Conservation (phyloP, 495 filamentous ascomycete species). For the Neurospora tetrasperma region DNA sequence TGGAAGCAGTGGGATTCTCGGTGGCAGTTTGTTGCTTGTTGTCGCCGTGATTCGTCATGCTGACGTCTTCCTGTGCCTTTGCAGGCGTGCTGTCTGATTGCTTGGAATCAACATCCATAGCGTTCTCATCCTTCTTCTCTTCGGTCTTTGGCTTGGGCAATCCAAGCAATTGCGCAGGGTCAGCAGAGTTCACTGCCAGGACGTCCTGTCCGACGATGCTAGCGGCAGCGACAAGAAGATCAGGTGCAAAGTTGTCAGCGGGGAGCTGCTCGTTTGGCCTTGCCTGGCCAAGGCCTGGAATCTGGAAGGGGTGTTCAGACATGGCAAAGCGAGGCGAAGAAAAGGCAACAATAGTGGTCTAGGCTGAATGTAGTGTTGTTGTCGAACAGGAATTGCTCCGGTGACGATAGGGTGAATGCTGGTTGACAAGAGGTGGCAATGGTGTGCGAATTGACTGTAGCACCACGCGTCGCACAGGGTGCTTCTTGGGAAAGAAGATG, state of each 20-base stretch:
- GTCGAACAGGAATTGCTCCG: not conserved
- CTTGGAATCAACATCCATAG: not conserved
- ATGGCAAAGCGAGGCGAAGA: constrained; percentile 17
- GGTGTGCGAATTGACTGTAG: not conserved
- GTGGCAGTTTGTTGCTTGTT: constrained; percentile 1
- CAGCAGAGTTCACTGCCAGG: not conserved
- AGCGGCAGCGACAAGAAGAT: constrained; percentile 12
- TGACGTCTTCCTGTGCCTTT: not conserved
- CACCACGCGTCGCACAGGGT: not conserved
- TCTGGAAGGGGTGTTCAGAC: constrained; percentile 30
- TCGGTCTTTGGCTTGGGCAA: not conserved
- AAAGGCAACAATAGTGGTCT: constrained; percentile 1
- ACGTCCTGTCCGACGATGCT: constrained; percentile 1
- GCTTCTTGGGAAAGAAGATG: not conserved
- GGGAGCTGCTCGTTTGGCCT: constrained; percentile 19
- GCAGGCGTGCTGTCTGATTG: not conserved
- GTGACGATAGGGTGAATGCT: not conserved
- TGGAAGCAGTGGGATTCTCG: not conserved
- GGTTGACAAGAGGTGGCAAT: not conserved
- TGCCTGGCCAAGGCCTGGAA: constrained; percentile 30
- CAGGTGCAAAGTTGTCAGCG: constrained; percentile 12
- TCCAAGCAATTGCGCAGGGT: not conserved
- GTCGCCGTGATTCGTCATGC: constrained; percentile 3
- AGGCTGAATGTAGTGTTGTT: not conserved
- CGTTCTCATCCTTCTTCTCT: constrained; percentile 9